Percentiles rank a stretch among this genome's conserved stretches.
Conservation (phyloP, 2,329 filamentous ascomycete genomes). For the Pseudocercospora fijiensis region DNA sequence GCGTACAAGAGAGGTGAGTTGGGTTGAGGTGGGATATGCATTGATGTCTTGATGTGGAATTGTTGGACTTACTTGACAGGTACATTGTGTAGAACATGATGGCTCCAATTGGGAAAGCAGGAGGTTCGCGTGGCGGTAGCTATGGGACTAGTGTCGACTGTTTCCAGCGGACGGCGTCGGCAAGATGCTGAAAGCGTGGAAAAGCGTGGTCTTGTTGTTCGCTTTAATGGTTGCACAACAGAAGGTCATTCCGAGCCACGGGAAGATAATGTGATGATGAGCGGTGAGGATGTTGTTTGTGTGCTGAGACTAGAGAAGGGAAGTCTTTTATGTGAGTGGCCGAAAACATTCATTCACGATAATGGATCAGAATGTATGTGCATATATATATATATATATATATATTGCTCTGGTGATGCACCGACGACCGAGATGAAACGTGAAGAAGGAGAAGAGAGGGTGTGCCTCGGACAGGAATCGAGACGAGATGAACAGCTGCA, state of each 20-base stretch:
- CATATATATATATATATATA: no score
- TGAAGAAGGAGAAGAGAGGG: slow-evolving; percentile 19
- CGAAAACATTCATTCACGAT: slow-evolving; percentile 25
- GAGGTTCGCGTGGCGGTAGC: slow-evolving; percentile 24
- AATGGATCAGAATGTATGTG: slow-evolving; percentile 17
- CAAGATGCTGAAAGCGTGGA: slow-evolving; percentile 30
- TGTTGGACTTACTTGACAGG: slow-evolving; percentile 53
- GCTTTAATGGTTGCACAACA: slow-evolving; percentile 33
- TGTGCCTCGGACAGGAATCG: slow-evolving; percentile 28
- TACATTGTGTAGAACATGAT: slow-evolving; percentile 51
- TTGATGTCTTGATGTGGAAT: slow-evolving; percentile 16
- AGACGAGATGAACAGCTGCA: slow-evolving; percentile 30
- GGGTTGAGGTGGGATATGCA: slow-evolving; percentile 19
- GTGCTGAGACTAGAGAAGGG: slow-evolving; percentile 16
- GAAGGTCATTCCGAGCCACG: slow-evolving; percentile 23
- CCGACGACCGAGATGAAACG: slow-evolving; percentile 16
- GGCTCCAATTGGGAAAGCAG: slow-evolving; percentile 25
- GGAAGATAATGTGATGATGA: slow-evolving; percentile 16
- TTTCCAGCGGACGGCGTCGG: slow-evolving; percentile 31
- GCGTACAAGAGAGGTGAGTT: slow-evolving; percentile 5
- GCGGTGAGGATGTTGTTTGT: slow-evolving; percentile 19
- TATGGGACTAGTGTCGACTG: slow-evolving; percentile 25
- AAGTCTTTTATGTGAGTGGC: slow-evolving; percentile 25
- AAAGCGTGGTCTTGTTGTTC: slow-evolving; percentile 22
- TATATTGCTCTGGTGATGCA: slow-evolving; percentile 18